Base-by-base conservation (phyloP, 208 protist genomes). In the Borovskyia barvae region DNA sequence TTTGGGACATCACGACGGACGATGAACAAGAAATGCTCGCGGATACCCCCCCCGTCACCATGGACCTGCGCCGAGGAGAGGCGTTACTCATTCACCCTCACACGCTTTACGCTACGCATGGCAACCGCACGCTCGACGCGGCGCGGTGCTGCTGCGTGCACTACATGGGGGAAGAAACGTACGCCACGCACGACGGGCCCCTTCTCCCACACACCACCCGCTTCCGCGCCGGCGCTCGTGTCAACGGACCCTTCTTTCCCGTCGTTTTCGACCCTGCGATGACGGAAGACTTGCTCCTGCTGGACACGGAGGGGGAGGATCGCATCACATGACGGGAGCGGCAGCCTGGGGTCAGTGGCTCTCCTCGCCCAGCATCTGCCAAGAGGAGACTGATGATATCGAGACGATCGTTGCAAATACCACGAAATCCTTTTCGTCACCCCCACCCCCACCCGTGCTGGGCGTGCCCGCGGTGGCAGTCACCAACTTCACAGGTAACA, bases 191-290 rank as follows among this genome's bases (percentile, higher is more conserved):
- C 20, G 78, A 87, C 29, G 87, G 87, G 14, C 77, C 81, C 46
- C 60, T 94, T 40, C 66, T 94, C 37, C 84, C 84, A 19, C 68
- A 88, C 62, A 92, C 84, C 1, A 92, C 81, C 11, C 69, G 70
- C 47, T 90, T 94, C 48, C 78, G 69, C 39, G 74, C 74, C 19
- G 84, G 74, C 30, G 72, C 75, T 6, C 65, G 58, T 26, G 72
- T 94, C 19, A 58, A 75, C 26, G 87, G 87, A 0, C 66, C 73
- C 8, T 92, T 80, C 64, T 94, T 85, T 59, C 87, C 87, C 3
- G 74, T 82, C 36, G 87, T 89, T 1, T 94, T 94, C 52, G 84
- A 94, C 55, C 87, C 87, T 0, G 82, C 81, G 29, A 77, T 92
- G 67, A 71, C 80, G 6, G 85, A 92, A 40, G 85, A 87, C 47